A percentile compares a stretch with the other conserved stretches of the same genome.
Evolutionary conservation across 257 asterid genomes (phyloP).

Genomic region (Nicotiana paniculata): DNA sequence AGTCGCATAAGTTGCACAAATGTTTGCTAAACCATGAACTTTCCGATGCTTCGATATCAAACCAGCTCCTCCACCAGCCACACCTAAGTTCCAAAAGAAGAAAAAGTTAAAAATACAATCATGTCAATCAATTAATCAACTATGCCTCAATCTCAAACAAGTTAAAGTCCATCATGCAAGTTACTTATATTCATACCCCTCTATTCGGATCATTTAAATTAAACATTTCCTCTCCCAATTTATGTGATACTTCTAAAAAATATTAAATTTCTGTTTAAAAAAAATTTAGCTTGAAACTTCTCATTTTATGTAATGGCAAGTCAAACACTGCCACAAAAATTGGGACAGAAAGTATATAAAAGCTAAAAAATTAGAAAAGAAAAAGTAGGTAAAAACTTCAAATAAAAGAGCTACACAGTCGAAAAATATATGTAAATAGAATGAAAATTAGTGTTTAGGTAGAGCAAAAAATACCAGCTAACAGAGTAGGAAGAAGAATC

Average conservation of each 20-base stretch:
- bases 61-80: slow-evolving; percentile 83
- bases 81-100: slow-evolving; percentile 35
- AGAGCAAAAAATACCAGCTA: slow-evolving; percentile 48
- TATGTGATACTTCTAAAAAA: too few relatives aligned
- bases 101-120: background rate
- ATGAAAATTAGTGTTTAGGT: background rate
- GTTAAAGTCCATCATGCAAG: background rate
- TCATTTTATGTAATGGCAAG: too few relatives aligned
- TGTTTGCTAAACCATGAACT: slow-evolving; percentile 48
- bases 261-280: too few relatives aligned
- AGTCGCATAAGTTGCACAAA: slow-evolving; percentile 68
- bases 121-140: background rate
- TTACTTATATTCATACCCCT: background rate
- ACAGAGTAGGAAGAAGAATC: slow-evolving; percentile 61
- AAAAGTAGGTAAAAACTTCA: background rate
- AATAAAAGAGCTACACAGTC: background rate
- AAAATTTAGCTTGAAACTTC: too few relatives aligned
- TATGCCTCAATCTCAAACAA: background rate
- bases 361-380: slow-evolving; percentile 52
- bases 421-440: background rate
- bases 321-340: too few relatives aligned
- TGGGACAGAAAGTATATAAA: slow-evolving; percentile 16
- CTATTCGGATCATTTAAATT: background rate
- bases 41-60: slow-evolving; percentile 66
- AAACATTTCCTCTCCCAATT: too few relatives aligned